phyloP scores from a whole-genome alignment of 1,284 basidiomycete species.

The Rhodotorula sp. region DNA sequence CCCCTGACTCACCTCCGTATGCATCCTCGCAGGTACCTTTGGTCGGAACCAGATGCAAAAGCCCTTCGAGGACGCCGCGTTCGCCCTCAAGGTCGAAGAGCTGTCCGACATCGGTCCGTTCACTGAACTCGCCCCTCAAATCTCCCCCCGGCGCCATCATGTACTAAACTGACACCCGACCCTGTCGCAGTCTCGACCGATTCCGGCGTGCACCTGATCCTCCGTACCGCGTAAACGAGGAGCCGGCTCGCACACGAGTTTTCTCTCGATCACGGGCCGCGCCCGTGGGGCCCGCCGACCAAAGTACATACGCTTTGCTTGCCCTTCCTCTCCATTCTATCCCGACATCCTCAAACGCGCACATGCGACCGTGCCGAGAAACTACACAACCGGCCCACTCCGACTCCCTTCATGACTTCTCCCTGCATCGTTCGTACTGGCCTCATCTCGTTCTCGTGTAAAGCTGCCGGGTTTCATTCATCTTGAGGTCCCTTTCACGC shows the following conservation, averaged over 20 bases:
- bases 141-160: background rate
- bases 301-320: background rate
- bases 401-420: background rate
- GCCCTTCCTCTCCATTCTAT: background rate
- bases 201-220: slow-evolving; percentile 92
- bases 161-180: background rate
- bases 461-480: too few relatives aligned
- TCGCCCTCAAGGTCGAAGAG: slow-evolving; percentile 72
- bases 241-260: background rate
- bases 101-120: slow-evolving; percentile 67
- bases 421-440: background rate
- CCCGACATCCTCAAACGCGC: too few relatives aligned
- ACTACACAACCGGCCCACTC: background rate
- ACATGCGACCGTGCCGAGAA: background rate
- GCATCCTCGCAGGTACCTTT: slow-evolving; percentile 61
- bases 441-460: background rate
- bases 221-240: slow-evolving; percentile 71
- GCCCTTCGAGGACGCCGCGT: slow-evolving; percentile 91
- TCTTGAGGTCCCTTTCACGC: too few relatives aligned
- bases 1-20: background rate
- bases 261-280: background rate
- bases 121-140: background rate
- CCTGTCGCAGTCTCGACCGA: slow-evolving; percentile 67
- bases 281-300: background rate
- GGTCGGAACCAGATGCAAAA: slow-evolving; percentile 91